Percentiles rank a stretch among this genome's conserved stretches.
These are phyloP conservation scores for Trametes sanguinea DNA, from an alignment of 768 basidiomycete species.

Conservation along the genomic window DNA sequence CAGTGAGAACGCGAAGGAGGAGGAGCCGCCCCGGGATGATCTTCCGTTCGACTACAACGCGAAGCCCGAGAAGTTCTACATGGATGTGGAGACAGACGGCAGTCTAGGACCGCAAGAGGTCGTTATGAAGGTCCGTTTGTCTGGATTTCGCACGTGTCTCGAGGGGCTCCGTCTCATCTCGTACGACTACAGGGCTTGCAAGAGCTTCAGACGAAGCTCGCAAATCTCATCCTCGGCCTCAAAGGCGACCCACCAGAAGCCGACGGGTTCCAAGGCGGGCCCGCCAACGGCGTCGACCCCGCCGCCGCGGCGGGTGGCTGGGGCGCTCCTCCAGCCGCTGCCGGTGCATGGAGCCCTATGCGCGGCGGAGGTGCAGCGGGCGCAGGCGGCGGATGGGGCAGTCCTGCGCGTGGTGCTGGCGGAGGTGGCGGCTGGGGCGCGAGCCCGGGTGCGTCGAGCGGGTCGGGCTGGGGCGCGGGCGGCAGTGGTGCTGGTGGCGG, in stretches of 20 bases:
- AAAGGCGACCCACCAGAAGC: constrained; percentile 48
- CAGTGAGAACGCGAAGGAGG: constrained; percentile 81
- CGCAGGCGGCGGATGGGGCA: constrained; percentile 21
- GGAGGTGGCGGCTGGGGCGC: constrained; percentile 24
- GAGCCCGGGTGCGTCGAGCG: constrained; percentile 3
- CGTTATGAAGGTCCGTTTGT: constrained; percentile 66
- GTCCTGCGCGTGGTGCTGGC: neutral
- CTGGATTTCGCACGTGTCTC: neutral
- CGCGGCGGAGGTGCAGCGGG: constrained; percentile 34
- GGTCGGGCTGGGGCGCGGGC: constrained; percentile 12
- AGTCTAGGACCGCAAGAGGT: constrained; percentile 88
- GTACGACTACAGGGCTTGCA: constrained; percentile 58
- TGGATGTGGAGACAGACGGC: constrained; percentile 93
- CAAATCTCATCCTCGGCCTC: constrained; percentile 74
- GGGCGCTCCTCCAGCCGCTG: constrained; percentile 15
- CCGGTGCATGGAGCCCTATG: constrained; percentile 27
- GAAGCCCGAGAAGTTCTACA: constrained; percentile 88
- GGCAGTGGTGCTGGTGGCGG: constrained; percentile 3
- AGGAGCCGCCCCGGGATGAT: constrained; percentile 78
- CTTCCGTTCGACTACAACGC: constrained; percentile 87
- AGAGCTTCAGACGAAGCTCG: constrained; percentile 79
- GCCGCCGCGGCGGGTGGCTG: constrained; percentile 17
- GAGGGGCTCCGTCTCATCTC: neutral
- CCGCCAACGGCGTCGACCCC: constrained; percentile 16
- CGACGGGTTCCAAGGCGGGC: constrained; percentile 43